Evolutionary conservation across 495 filamentous ascomycete genomes (phyloP).

Genomic region (Xylaria nigripes): DNA sequence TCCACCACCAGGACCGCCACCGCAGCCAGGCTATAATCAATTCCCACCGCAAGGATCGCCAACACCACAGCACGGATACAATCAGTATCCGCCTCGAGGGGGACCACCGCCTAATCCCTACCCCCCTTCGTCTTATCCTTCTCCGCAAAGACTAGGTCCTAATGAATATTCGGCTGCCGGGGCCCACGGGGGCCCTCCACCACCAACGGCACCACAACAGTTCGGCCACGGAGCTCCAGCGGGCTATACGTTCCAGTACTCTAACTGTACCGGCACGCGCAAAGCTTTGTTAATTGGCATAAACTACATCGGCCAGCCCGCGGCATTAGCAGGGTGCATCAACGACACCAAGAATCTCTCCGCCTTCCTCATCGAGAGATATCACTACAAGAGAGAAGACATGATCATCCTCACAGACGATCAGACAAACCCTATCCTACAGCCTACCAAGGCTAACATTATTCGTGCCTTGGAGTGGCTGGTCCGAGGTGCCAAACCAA

Average conservation of each 20-base stretch:
- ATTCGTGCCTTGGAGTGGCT: slow-evolving; percentile 43
- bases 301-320: slow-evolving; percentile 85
- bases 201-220: slow-evolving; percentile 35
- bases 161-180: slow-evolving; percentile 33
- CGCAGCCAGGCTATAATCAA: slow-evolving; percentile 27
- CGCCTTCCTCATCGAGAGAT: slow-evolving; percentile 68
- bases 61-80: slow-evolving; percentile 8
- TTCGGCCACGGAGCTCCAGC: slow-evolving; percentile 43
- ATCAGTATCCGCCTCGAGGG: slow-evolving; percentile 19
- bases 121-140: slow-evolving; percentile 20
- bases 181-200: slow-evolving; percentile 34
- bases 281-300: slow-evolving; percentile 90
- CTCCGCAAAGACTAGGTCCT: slow-evolving; percentile 24
- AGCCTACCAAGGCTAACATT: slow-evolving; percentile 45
- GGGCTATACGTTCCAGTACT: slow-evolving; percentile 68
- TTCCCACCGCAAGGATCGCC: slow-evolving; percentile 20
- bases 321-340: slow-evolving; percentile 83
- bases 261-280: slow-evolving; percentile 73
- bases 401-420: slow-evolving; percentile 47
- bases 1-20: slow-evolving; percentile 10
- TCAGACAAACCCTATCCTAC: slow-evolving; percentile 32
- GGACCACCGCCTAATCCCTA: slow-evolving; percentile 10
- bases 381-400: slow-evolving; percentile 50
- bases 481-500: slow-evolving; percentile 35
- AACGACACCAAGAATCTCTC: slow-evolving; percentile 94